These are phyloP conservation scores for Spatholobus suberectus DNA, from an alignment of 306 rosid species.

Conservation along the genomic window DNA sequence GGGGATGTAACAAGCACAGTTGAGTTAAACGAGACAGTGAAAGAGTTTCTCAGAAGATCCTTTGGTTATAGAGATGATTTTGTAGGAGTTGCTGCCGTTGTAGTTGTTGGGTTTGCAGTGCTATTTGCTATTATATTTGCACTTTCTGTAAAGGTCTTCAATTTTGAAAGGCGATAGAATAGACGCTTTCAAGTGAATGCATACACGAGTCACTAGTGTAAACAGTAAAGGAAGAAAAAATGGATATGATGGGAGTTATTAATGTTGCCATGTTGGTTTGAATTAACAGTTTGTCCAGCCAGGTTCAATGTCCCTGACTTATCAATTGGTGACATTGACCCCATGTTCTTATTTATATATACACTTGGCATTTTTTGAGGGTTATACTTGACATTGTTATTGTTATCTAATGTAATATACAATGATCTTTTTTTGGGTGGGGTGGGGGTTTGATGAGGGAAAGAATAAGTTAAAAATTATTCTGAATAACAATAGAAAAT, in stretches of 20 bases:
- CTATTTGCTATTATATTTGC: constrained; percentile 58
- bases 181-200: not conserved
- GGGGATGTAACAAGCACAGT: constrained; percentile 50
- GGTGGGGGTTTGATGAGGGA: not conserved
- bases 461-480: not conserved
- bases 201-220: too few species aligned
- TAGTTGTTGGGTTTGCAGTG: constrained; percentile 42
- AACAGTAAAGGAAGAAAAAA: not conserved
- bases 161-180: constrained; percentile 55
- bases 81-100: constrained; percentile 46
- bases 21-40: constrained; percentile 42
- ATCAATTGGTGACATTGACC: not conserved
- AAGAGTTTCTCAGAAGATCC: constrained; percentile 46
- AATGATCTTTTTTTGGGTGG: not conserved
- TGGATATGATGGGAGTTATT: not conserved
- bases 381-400: not conserved
- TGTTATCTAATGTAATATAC: not conserved
- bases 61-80: constrained; percentile 56
- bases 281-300: not conserved
- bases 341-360: not conserved
- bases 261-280: too few species aligned
- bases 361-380: too few species aligned
- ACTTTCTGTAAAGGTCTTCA: constrained; percentile 47
- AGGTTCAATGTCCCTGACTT: not conserved
- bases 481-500: not conserved